Evolutionary conservation across 2,329 filamentous ascomycete species (phyloP), one percentile per base, ranked within the genome.

Genomic region (Daldinia sp.): DNA sequence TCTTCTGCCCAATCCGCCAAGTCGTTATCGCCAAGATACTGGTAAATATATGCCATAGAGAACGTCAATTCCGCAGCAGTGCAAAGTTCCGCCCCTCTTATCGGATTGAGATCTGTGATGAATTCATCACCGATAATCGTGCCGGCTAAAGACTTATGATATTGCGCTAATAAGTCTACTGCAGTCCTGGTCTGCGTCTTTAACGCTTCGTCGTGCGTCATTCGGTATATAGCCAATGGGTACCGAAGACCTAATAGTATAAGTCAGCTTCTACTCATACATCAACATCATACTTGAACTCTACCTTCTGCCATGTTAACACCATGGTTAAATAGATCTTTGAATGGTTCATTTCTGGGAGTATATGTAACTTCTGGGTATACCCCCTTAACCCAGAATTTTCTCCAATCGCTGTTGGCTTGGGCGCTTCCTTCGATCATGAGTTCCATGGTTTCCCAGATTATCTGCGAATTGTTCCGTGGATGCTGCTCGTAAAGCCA

Each of bases 1-100:
- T 78, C 70, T 66, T 86, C 84, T n/a, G 77, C 76, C 52, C 77
- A 75, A 68, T 86, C 83, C 7, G 83, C 83, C 66, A 81, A 58
- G 55, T 72, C 70, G 39, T 72, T 72, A 34, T 71, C 68, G 10
- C 67, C 69, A 2, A 72, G 56, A 15, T 68, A 71, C 39, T 71
- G 70, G 48, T 71, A 69, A n/a, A 71, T 68, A 50, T 68, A 75
- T 13, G 72, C 66, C 35, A 73, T 58, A 4, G 73, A 75, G 55
- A 75, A 74, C 47, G 73, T 69, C 52, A 73, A 48, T 54, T 75
- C 73, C 27, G 73, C 66, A 23, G 73, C 68, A 13, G 70, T 74
- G 32, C 73, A 75, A 19, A 77, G 13, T 72, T 78, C 15, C 74
- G 76, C 32, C 68, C 17, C 79, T 49, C 74, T 72, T 39, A 72